phyloP scores from a whole-genome alignment of 164 flowering plant genomes.

The Nymphaea colorata region DNA sequence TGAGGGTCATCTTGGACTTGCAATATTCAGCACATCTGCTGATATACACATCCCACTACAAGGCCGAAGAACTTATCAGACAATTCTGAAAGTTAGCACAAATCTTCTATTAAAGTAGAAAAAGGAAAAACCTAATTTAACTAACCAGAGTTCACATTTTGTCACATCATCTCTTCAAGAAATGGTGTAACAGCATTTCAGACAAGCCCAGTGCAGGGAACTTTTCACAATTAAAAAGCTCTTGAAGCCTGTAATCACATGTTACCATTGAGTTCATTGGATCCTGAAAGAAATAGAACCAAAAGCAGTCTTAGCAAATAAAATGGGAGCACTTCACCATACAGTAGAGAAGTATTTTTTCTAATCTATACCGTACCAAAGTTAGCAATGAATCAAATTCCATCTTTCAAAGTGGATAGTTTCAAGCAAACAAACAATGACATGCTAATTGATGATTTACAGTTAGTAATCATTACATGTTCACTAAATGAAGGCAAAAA shows the following conservation, averaged over 20 bases:
- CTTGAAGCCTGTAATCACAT: constrained; percentile 76
- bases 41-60: not conserved
- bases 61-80: not conserved
- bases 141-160: not conserved
- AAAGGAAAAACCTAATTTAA: not conserved
- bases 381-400: too few relatives aligned
- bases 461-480: too few relatives aligned
- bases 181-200: constrained; percentile 55
- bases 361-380: too few relatives aligned
- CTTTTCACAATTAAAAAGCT: constrained; percentile 74
- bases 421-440: too few relatives aligned
- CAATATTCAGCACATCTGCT: not conserved
- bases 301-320: too few relatives aligned
- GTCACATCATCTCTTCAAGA: constrained; percentile 31
- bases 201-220: constrained; percentile 53
- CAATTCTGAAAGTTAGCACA: not conserved
- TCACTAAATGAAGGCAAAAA: too few relatives aligned
- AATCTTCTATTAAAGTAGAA: not conserved
- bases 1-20: not conserved
- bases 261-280: constrained; percentile 42
- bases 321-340: too few relatives aligned
- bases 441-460: too few relatives aligned
- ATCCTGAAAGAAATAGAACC: constrained; percentile 33
- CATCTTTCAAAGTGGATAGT: too few relatives aligned
- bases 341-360: too few relatives aligned